Conservation (phyloP, 192 early-diverging fungal species). For the Coemansia umbellata region DNA sequence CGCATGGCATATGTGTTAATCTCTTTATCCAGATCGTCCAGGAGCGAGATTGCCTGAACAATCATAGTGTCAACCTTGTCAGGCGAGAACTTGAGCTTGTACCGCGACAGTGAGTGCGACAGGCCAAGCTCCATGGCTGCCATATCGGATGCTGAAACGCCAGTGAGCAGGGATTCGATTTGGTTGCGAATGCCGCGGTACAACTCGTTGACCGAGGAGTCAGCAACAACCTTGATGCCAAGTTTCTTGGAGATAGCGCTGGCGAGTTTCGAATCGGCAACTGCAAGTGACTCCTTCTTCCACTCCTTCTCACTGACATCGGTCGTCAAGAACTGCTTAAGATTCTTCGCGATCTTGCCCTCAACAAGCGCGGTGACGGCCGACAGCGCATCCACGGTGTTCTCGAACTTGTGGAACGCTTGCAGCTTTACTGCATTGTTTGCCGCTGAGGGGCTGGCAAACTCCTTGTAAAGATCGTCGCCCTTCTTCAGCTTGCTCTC, state of each 20-base stretch:
- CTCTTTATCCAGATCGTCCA: conserved; percentile 99
- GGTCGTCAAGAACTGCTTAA: conserved; percentile 87
- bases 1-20: conserved; percentile 98
- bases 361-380: conserved; percentile 95
- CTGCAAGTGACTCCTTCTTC: conserved; percentile 87
- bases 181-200: conserved; percentile 96
- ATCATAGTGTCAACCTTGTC: conserved; percentile 99
- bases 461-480: conserved; percentile 83
- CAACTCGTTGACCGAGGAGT: conserved; percentile 83
- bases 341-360: conserved; percentile 92
- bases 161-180: conserved; percentile 85
- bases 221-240: conserved; percentile 76
- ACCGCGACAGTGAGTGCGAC: conserved; percentile 97
- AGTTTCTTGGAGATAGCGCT: conserved; percentile 83
- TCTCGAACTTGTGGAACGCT: conserved; percentile 97
- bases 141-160: conserved; percentile 83
- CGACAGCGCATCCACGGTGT: conserved; percentile 94
- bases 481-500: conserved; percentile 85
- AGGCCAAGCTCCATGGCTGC: conserved; percentile 96
- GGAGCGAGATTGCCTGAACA: conserved; percentile 93
- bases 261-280: conserved; percentile 91
- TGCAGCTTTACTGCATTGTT: conserved; percentile 93
- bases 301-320: conserved; percentile 83
- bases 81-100: conserved; percentile 99
- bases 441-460: conserved; percentile 81